Conservation (phyloP, 2,329 filamentous ascomycete species). For the Cladophialophora bantiana region DNA sequence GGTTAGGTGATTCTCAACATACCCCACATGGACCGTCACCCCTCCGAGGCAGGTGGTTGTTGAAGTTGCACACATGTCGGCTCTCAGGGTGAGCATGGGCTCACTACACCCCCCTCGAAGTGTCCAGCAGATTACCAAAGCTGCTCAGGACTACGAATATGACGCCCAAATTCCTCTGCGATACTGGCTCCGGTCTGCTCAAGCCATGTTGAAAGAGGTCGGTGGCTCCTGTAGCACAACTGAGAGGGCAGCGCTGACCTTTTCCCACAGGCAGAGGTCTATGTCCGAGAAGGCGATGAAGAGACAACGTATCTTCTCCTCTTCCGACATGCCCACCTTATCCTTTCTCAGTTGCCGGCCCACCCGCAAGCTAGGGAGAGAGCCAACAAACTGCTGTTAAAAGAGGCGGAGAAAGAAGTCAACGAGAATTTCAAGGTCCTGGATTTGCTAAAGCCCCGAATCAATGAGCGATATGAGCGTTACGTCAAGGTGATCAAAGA, state of each 20-base stretch:
- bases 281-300: conserved; percentile 83
- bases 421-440: conserved; percentile 71
- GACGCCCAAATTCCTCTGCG: conserved; percentile 77
- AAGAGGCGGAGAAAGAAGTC: conserved; percentile 67
- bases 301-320: conserved; percentile 88
- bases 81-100: conserved; percentile 34
- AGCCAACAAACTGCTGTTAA: conserved; percentile 62
- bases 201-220: conserved; percentile 82
- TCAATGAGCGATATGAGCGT: conserved; percentile 73
- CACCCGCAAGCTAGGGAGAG: conserved; percentile 78
- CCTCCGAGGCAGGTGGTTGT: conserved; percentile 15
- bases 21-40: conserved; percentile 12
- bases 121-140: conserved; percentile 76
- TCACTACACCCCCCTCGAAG: conserved; percentile 63
- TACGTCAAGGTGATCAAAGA: conserved; percentile 64
- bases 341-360: conserved; percentile 73
- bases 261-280: conserved; percentile 73
- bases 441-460: conserved; percentile 78
- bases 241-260: conserved; percentile 34
- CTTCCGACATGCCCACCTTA: conserved; percentile 86
- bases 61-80: conserved; percentile 24
- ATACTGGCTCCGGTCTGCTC: conserved; percentile 81
- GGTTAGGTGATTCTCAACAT: conserved; percentile 3
- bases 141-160: conserved; percentile 82
- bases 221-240: conserved; percentile 37